Base-by-base conservation (phyloP, 2,329 filamentous ascomycete species). In the Aspergillus sp. region DNA sequence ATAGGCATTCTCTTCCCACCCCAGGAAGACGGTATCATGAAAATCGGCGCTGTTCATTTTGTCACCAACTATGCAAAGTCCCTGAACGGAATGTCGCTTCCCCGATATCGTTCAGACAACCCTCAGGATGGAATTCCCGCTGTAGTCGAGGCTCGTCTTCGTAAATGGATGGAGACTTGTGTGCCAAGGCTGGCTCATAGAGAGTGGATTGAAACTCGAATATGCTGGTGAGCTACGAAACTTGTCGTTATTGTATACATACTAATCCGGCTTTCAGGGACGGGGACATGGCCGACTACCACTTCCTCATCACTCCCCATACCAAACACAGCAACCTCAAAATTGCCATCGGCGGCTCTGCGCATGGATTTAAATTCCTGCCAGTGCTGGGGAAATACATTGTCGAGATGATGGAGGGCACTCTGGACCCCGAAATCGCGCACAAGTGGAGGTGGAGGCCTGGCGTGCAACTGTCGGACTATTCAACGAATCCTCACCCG, bases 321-420 rank as follows among this genome's bases (percentile, higher is more conserved):
- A 37, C 37, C 7, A 15, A 12, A 2, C 24, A 48, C 20, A 49
- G 13, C 8, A 30, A 47, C n/a, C 30, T 34, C 6, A 39, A 11
- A 4, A 34, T 39, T 11, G 51, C 22, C n/a, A 44, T 42, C 13
- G 39, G 34, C 11, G 41, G 9, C 1, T n/a, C 9, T 17, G 17
- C 19, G n/a, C 47, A 79, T 66, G 86, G 79, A 1, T 89, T 86
- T 78, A 89, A 89, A 72, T 89, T 89, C 68, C 69, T 89, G 51
- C 86, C 86, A 0, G 81, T 89, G 5, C 74, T 89, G 9, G 86
- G 86, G 8, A 81, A 84, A 27, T 83, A 82, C 68, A 78, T 88
- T 6, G 44, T 47, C 12, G 20, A 49, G 11, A 55, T 30, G 33
- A 19, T 55, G 22, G 52, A 55, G 13, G 52, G 52, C 8, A 49